Conservation (phyloP, 768 basidiomycete genomes). For the Tulasnella sp. region DNA sequence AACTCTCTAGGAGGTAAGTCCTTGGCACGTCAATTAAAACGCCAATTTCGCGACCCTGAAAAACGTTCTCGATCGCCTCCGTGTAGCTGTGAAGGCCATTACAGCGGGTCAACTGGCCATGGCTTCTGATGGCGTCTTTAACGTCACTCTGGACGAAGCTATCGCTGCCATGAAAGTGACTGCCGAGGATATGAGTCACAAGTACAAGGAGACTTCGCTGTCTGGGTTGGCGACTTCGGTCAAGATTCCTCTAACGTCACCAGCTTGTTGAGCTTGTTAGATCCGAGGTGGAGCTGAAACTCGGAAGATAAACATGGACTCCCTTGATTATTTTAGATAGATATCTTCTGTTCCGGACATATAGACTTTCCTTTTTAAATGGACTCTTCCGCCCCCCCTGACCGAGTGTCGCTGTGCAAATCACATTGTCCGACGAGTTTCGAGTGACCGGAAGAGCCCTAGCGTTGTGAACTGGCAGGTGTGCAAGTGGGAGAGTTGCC, state of each 20-base stretch:
- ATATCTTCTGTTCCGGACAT: background rate
- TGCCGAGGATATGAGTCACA: conserved; percentile 89
- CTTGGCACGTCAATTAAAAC: background rate
- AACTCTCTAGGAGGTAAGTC: conserved; percentile 75
- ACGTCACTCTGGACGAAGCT: conserved; percentile 87
- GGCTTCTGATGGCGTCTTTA: conserved; percentile 83
- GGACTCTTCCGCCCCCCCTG: too few species aligned
- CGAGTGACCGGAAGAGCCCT: too few species aligned
- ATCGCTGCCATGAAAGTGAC: conserved; percentile 94
- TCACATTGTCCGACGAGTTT: background rate
- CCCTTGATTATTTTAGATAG: background rate
- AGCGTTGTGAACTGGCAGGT: background rate
- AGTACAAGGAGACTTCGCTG: conserved; percentile 93
- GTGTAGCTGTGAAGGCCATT: conserved; percentile 79
- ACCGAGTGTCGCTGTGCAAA: background rate
- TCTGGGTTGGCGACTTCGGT: conserved; percentile 71
- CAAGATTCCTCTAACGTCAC: conserved; percentile 78
- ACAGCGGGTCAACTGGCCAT: conserved; percentile 93
- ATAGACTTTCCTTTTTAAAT: too few species aligned
- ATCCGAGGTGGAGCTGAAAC: background rate
- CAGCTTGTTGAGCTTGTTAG: conserved; percentile 63
- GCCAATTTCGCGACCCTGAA: background rate
- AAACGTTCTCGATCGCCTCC: background rate
- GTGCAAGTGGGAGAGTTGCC: background rate
- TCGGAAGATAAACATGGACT: background rate